phyloP scores from a whole-genome alignment of 2,329 filamentous ascomycete genomes.

The Balansia obtecta region DNA sequence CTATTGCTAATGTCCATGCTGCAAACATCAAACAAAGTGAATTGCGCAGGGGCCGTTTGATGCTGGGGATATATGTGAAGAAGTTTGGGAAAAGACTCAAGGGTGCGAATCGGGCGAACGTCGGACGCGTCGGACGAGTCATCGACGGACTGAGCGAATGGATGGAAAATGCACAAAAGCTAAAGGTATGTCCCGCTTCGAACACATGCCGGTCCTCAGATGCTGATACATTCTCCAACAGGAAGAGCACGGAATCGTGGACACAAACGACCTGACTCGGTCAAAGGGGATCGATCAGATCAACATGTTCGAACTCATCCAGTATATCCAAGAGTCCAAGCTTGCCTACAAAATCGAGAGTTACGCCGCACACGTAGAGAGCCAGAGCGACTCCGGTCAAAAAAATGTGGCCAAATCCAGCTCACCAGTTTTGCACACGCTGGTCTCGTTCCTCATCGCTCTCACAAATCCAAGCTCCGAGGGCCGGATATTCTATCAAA shows the following conservation, averaged over 20 bases:
- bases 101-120: slow-evolving; percentile 81
- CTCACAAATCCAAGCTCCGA: slow-evolving; percentile 75
- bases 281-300: slow-evolving; percentile 89
- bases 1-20: slow-evolving; percentile 77
- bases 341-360: slow-evolving; percentile 89
- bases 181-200: slow-evolving; percentile 24
- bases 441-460: slow-evolving; percentile 57
- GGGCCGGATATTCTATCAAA: slow-evolving; percentile 53
- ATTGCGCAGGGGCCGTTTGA: slow-evolving; percentile 56
- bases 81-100: slow-evolving; percentile 82
- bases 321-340: slow-evolving; percentile 85
- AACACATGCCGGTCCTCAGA: neutral
- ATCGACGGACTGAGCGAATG: slow-evolving; percentile 66
- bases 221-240: slow-evolving; percentile 6
- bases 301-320: slow-evolving; percentile 78
- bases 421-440: slow-evolving; percentile 40
- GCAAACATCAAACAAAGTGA: slow-evolving; percentile 63
- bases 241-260: slow-evolving; percentile 52
- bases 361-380: slow-evolving; percentile 56
- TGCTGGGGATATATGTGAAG: slow-evolving; percentile 71
- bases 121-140: slow-evolving; percentile 75
- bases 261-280: slow-evolving; percentile 59
- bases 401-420: slow-evolving; percentile 10
- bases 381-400: slow-evolving; percentile 24
- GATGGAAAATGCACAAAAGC: slow-evolving; percentile 41